These are phyloP conservation scores for Cenchrus fungigraminus DNA, from an alignment of 176 grass and related monocot genomes.

Conservation along the genomic window DNA sequence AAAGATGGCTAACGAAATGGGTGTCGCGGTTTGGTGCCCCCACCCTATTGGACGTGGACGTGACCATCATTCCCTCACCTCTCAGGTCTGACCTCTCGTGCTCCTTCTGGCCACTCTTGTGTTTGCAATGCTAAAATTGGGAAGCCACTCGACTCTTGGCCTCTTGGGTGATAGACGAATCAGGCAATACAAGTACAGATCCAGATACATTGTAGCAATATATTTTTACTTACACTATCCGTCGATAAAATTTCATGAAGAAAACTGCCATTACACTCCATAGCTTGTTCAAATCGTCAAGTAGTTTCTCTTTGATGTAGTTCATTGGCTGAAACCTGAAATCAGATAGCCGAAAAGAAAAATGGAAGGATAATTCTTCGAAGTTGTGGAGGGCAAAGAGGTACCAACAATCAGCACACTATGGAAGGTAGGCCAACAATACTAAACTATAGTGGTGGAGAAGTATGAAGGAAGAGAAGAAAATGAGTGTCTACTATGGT, in stretches of 20 bases:
- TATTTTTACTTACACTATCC: neutral
- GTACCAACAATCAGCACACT: neutral
- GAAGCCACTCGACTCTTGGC: neutral
- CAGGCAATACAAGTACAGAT: neutral
- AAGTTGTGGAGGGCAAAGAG: neutral
- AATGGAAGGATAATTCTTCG: neutral
- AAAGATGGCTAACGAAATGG: slow-evolving; percentile 27
- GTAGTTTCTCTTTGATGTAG: neutral
- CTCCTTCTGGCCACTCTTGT: neutral
- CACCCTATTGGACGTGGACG: too few species aligned
- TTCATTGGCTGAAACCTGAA: neutral
- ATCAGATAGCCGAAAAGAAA: neutral
- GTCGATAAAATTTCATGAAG: too few species aligned
- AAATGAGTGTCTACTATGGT: neutral
- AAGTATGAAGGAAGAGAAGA: neutral
- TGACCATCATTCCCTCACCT: neutral
- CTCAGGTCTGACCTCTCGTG: neutral
- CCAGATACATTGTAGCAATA: too few species aligned
- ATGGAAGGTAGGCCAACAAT: neutral
- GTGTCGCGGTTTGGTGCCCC: slow-evolving; percentile 8
- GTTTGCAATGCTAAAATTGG: neutral
- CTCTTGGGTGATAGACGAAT: too few species aligned
- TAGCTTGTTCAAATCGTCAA: neutral
- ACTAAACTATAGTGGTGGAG: neutral
- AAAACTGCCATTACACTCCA: too few species aligned